Percentiles rank a stretch among this genome's conserved stretches.
phyloP scores from a whole-genome alignment of 1,139 yeast species.

The Yamadazyma trypodendri region DNA sequence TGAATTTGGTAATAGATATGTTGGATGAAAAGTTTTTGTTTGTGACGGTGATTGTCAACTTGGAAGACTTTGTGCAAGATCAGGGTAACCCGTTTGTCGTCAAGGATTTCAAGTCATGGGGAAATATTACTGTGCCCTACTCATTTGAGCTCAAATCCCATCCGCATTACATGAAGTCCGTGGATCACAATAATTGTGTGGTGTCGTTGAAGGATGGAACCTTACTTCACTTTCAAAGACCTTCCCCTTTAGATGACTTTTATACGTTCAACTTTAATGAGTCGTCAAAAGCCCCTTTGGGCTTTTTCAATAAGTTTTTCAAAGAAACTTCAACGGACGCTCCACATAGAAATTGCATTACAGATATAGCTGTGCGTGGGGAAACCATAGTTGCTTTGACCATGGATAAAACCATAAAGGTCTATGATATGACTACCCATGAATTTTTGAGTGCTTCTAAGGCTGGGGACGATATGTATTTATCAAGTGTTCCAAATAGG shows the following conservation, averaged over 20 bases:
- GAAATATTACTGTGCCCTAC: constrained; percentile 65
- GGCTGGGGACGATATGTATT: constrained; percentile 14
- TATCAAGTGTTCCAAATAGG: constrained; percentile 31
- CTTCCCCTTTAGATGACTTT: constrained; percentile 34
- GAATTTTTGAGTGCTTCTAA: constrained; percentile 8
- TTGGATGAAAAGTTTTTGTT: constrained; percentile 32
- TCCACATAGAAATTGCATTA: constrained; percentile 29
- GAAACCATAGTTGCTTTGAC: constrained; percentile 30
- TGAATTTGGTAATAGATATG: constrained; percentile 24
- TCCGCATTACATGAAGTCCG: constrained; percentile 57
- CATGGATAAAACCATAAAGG: constrained; percentile 48
- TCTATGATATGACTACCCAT: constrained; percentile 54
- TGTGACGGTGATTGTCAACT: constrained; percentile 29
- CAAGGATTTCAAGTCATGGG: constrained; percentile 50
- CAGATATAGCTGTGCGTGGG: constrained; percentile 25
- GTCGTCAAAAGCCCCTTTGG: constrained; percentile 44
- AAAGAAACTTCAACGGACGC: constrained; percentile 25
- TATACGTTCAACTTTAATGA: constrained; percentile 57
- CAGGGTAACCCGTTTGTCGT: constrained; percentile 22
- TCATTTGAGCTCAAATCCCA: constrained; percentile 63
- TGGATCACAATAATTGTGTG: constrained; percentile 43
- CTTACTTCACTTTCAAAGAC: constrained; percentile 50
- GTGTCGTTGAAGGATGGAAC: constrained; percentile 75
- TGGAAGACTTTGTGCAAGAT: constrained; percentile 30
- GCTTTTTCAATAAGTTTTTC: constrained; percentile 31